Evolutionary conservation across 2,329 filamentous ascomycete species (phyloP).

Genomic region (Ophiostoma tasmaniense): DNA sequence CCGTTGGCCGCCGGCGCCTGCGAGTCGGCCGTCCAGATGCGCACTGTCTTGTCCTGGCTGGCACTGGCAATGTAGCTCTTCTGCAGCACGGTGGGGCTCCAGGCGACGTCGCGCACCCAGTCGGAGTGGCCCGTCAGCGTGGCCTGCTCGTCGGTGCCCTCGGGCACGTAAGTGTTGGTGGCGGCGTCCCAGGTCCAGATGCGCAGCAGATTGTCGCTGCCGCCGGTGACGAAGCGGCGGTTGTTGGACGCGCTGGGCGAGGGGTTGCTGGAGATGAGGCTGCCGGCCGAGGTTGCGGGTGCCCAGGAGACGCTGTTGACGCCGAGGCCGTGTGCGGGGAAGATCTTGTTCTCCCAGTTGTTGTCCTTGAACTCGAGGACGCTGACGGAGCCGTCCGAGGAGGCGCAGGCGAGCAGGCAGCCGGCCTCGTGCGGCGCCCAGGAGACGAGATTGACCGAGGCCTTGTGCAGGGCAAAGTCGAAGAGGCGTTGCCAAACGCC

Average conservation of each 20-base stretch:
- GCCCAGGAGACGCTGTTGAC: constrained; percentile 97
- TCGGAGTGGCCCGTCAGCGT: constrained; percentile 76
- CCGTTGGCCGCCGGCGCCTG: constrained; percentile 27
- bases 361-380: constrained; percentile 93
- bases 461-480: constrained; percentile 88
- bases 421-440: constrained; percentile 97
- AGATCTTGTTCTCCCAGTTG: constrained; percentile 75
- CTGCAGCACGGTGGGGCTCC: constrained; percentile 88
- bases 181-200: constrained; percentile 74
- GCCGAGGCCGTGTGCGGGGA: constrained; percentile 85
- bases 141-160: constrained; percentile 35
- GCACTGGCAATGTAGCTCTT: constrained; percentile 96
- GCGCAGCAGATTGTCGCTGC: constrained; percentile 87
- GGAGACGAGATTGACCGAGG: constrained; percentile 89
- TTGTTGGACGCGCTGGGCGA: constrained; percentile 51
- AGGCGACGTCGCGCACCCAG: constrained; percentile 96
- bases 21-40: constrained; percentile 81
- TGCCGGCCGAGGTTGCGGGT: constrained; percentile 73
- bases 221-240: constrained; percentile 85
- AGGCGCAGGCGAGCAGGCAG: constrained; percentile 89
- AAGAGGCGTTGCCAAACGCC: constrained; percentile 77
- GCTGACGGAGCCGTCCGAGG: constrained; percentile 84
- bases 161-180: constrained; percentile 43
- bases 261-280: constrained; percentile 66
- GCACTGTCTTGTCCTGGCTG: constrained; percentile 91